Evolutionary conservation across 2,329 filamentous ascomycete genomes (phyloP).

Genomic region (Hirsutella thompsonii): DNA sequence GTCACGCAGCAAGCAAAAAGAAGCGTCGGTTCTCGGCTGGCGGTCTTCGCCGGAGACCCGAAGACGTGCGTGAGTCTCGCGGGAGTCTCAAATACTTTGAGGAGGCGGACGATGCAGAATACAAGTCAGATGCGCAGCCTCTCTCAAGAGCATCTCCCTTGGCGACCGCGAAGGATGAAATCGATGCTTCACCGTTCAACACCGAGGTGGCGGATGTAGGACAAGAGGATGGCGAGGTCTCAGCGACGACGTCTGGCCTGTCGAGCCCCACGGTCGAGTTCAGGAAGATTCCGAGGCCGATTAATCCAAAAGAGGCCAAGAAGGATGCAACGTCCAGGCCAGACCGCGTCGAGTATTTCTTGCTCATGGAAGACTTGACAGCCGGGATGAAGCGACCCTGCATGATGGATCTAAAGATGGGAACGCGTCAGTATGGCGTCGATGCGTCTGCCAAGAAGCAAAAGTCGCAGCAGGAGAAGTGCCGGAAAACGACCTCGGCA

Average conservation of each 20-base stretch:
- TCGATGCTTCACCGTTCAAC: neutral
- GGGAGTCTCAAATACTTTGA: constrained; percentile 86
- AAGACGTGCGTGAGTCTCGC: constrained; percentile 55
- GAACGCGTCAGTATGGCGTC: constrained; percentile 89
- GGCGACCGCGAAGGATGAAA: neutral
- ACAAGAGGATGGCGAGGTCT: neutral
- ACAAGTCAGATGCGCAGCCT: constrained; percentile 29
- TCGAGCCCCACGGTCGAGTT: constrained; percentile 23
- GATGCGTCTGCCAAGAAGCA: constrained; percentile 88
- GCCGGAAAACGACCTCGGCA: constrained; percentile 79
- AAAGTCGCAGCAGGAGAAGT: constrained; percentile 85
- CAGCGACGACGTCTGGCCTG: constrained; percentile 18
- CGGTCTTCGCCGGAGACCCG: constrained; percentile 61
- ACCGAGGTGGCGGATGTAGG: neutral
- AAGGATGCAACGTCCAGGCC: constrained; percentile 51
- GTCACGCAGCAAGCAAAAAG: constrained; percentile 27
- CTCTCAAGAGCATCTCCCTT: neutral
- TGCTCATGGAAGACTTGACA: constrained; percentile 87
- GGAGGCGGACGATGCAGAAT: constrained; percentile 73
- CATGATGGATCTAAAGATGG: constrained; percentile 98
- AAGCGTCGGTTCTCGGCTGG: constrained; percentile 78
- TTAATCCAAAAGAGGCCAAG: constrained; percentile 49
- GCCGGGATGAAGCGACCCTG: constrained; percentile 94
- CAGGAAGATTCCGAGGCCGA: constrained; percentile 40
- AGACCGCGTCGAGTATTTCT: constrained; percentile 76